Evolutionary conservation across 2,329 filamentous ascomycete species (phyloP), one percentile per base, ranked within the genome.

Genomic region (Paecilomyces dactylethromorphus): DNA sequence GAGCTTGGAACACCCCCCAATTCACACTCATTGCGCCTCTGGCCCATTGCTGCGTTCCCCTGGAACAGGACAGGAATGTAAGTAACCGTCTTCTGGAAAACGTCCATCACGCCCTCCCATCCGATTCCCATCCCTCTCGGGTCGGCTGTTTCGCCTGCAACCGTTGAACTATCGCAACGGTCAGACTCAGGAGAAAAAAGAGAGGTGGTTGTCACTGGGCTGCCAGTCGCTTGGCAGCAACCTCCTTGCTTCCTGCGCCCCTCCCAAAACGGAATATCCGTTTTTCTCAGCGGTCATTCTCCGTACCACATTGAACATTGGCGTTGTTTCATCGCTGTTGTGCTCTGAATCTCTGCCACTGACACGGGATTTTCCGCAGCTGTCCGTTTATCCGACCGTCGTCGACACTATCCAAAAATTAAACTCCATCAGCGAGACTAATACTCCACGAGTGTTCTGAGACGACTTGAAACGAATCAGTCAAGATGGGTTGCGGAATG

Each of bases 401-500:
- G 22, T 29, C 50, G 26, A 52, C 50, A 24, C 21, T 18, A 45
- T 18, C 15, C 5, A 52, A 29, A 45, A 18, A 45, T 26, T 52
- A 52, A 52, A 24, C 50, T 12, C 50, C 50, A n/a, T n/a, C 35
- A 45, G 35, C 35, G 35, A 45, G 39, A 45, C n/a, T 45, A 18
- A 21, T 18, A 8, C n/a, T 52, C 26, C 29, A 52, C 50, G 50
- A 52, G 50, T 52, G 26, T 24, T 22, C 49, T 13, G 50, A 29
- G 21, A 52, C 50, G 50, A 52, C 21, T 26, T 29, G 50, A 57
- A 63, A 63, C 57, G 63, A 58, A 56, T 67, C 77, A 79, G 81
- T 76, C 88, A 92, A 83, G 72, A 99, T 99, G 94, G 94, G 94
- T 87, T 99, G 94, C 79, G 93, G 93, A 81, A 96, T 97, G 91